Base-by-base conservation (phyloP, 768 basidiomycete species). In the Mycena chlorophos region DNA sequence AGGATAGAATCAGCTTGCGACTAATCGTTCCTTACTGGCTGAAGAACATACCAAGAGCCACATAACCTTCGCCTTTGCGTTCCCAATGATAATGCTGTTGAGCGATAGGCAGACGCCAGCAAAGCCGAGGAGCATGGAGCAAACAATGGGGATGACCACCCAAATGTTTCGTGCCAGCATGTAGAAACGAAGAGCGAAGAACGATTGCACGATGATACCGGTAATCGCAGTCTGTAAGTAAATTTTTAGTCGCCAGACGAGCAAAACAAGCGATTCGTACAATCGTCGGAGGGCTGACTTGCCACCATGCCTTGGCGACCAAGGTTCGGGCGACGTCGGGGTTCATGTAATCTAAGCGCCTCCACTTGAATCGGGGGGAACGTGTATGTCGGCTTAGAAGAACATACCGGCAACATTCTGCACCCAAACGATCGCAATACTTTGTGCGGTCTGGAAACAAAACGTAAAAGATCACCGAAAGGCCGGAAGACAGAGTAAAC, bases 321-420 rank as follows among this genome's bases (percentile, higher is more conserved):
- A 60, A 54, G 3, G 34, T 20, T 3, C 58, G 54, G 23, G 55
- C 58, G n/a, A 56, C 51, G 37, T 60, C 58, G 8, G 58, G 58
- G 19, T 60, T 53, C 55, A 31, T 29, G 37, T 29, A 60, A 5
- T 60, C 54, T 51, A 20, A 6, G 23, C n/a, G n/a, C n/a, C n/a
- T n/a, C n/a, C n/a, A n/a, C n/a, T 38, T 30, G 29, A 8, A 26
- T 4, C 13, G 27, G 6, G 22, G 19, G 37, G 26, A 49, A 28
- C 29, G 8, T 8, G 1, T 20, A 10, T n/a, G 23, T 23, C 10
- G 17, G 19, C 13, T 37, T 3, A 6, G 30, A 38, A 30, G 23
- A 29, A 30, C 47, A 23, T 22, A 54, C 53, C 53, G 39, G 10
- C 6, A 16, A 53, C 51, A 37, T 52, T 52, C 47, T 55, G 58